Evolutionary conservation across 2,329 filamentous ascomycete species (phyloP), one percentile per base, ranked within the genome.

Genomic region (Dactylellina drechsleri): DNA sequence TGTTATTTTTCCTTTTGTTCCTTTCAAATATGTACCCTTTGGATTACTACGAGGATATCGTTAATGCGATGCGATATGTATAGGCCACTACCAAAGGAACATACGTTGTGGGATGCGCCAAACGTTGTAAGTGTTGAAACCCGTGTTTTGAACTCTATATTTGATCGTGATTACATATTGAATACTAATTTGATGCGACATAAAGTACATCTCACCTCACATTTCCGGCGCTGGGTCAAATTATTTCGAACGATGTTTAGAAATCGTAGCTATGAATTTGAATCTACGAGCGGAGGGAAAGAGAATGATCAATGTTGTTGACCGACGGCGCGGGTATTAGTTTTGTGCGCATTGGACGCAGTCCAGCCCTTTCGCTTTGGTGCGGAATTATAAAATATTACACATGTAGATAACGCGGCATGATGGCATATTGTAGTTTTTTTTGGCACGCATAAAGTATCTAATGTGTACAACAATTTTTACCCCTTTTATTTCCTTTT

Each of bases 51-150:
- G 49, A 18, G 36, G 15, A 8, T 41, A 12, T 45, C 12, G 36
- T 41, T 60, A 47, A 67, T 28, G 6, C 15, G 18, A 15, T 58
- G 5, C 31, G 28, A 3, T 23, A 8, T 16, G 8, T 43, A 47
- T 18, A 74, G 70, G 15, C 92, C 92, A 0, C 80, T 94, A 76
- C 90, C 91, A 0, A 82, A 84, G 1, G 87, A 89, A 3, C 87
- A 91, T 79, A 85, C 87, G 76, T 82, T 94, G 59, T 94, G 91
- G 91, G 85, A 83, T 26, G 84, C 89, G 13, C 86, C 87, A 73
- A 92, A 93, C 80, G 84, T 90, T 15, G 86, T 90, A 60, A 86
- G 94, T 53, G 31, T 52, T 23, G 10, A 41, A 36, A 4, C n/a
- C 20, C 20, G n/a, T 52, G 20, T 16, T 65, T 7, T 60, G 1